A percentile compares a stretch with the other conserved stretches of the same genome.
phyloP scores from a whole-genome alignment of 2,329 filamentous ascomycete species.

The Botrytis pseudocinerea region DNA sequence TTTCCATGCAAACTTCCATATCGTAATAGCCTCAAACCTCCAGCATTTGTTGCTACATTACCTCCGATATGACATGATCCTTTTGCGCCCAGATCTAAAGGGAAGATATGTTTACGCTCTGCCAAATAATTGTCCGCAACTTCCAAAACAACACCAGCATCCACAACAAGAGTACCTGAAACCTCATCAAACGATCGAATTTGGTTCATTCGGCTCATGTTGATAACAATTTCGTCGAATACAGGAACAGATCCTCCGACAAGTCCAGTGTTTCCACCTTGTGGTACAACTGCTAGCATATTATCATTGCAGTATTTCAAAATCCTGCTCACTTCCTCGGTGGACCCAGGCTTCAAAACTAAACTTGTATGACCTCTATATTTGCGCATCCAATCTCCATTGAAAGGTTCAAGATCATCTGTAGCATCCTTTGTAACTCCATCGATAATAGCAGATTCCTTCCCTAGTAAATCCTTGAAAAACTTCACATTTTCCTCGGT shows the following conservation, averaged over 20 bases:
- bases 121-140: conserved; percentile 83
- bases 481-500: conserved; percentile 76
- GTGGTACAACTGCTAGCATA: conserved; percentile 88
- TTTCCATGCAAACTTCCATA: conserved; percentile 95
- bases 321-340: conserved; percentile 86
- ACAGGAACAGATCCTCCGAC: conserved; percentile 95
- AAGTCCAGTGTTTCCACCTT: conserved; percentile 94
- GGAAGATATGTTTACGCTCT: conserved; percentile 84
- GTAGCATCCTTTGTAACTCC: conserved; percentile 71
- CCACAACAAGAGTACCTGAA: conserved; percentile 84
- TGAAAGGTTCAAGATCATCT: conserved; percentile 88
- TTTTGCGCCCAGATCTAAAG: conserved; percentile 95
- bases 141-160: conserved; percentile 90
- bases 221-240: conserved; percentile 97
- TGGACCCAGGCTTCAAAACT: conserved; percentile 81
- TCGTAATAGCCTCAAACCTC: conserved; percentile 81
- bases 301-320: conserved; percentile 94
- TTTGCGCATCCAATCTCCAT: conserved; percentile 99
- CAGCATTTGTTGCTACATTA: conserved; percentile 94
- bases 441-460: conserved; percentile 78
- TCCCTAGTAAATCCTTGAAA: conserved; percentile 80
- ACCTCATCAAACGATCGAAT: conserved; percentile 92
- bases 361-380: conserved; percentile 88
- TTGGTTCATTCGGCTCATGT: conserved; percentile 83
- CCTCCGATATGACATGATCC: conserved; percentile 95